These are phyloP conservation scores for Boletus albobrunnescens DNA, from an alignment of 1,284 basidiomycete species.

Conservation along the genomic window DNA sequence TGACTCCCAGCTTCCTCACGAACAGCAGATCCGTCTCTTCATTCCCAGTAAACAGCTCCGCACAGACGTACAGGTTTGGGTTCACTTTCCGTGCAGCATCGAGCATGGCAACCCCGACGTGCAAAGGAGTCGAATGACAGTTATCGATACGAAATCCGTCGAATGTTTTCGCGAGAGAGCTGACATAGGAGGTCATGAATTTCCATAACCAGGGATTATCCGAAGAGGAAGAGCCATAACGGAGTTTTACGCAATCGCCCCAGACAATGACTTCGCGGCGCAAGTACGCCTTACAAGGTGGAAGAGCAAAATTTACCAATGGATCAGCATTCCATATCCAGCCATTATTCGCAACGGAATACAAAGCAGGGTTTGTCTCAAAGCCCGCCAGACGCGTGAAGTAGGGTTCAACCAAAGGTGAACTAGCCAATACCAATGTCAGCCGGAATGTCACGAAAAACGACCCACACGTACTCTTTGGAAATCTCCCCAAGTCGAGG, in stretches of 20 bases:
- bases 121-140: constrained; percentile 94
- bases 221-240: constrained; percentile 75
- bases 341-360: constrained; percentile 93
- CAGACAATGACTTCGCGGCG: constrained; percentile 95
- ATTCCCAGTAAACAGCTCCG: constrained; percentile 94
- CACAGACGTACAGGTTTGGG: constrained; percentile 92
- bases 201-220: constrained; percentile 95
- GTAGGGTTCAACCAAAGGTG: constrained; percentile 82
- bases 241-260: constrained; percentile 97
- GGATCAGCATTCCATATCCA: constrained; percentile 99
- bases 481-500: constrained; percentile 83
- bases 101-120: constrained; percentile 89
- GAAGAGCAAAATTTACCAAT: constrained; percentile 90
- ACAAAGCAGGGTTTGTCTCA: constrained; percentile 61
- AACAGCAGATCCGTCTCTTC: constrained; percentile 92
- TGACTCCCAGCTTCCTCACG: constrained; percentile 86
- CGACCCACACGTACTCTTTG: constrained; percentile 45
- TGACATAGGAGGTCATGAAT: constrained; percentile 88
- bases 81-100: constrained; percentile 87
- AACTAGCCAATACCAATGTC: constrained; percentile 41
- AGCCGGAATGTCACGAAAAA: neutral
- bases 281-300: constrained; percentile 93
- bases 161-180: constrained; percentile 75
- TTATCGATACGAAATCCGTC: constrained; percentile 98
- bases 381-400: constrained; percentile 77